These are phyloP conservation scores for Avena insularis DNA, from an alignment of 176 grass and related monocot genomes.

Conservation along the genomic window DNA sequence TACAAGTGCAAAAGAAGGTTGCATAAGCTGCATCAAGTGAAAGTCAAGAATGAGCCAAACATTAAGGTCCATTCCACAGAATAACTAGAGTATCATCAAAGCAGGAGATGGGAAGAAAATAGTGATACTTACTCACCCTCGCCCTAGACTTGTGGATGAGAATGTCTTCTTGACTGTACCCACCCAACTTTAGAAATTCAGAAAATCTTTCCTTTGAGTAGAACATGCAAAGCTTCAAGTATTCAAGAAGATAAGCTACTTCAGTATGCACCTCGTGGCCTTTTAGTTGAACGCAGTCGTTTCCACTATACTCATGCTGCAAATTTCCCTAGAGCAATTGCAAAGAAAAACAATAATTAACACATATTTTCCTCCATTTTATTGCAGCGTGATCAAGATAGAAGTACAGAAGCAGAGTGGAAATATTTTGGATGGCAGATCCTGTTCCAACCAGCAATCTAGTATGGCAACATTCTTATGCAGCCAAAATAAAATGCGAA, in stretches of 20 bases:
- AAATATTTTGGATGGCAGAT: not conserved
- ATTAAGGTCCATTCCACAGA: not conserved
- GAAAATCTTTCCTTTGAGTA: constrained; percentile 88
- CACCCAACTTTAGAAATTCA: constrained; percentile 77
- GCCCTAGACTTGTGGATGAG: constrained; percentile 80
- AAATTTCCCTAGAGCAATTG: constrained; percentile 55
- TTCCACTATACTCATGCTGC: constrained; percentile 79
- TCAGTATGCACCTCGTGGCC: constrained; percentile 59
- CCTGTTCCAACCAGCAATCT: not conserved
- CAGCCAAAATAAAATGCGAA: not conserved
- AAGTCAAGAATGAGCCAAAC: constrained; percentile 27
- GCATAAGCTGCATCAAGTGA: constrained; percentile 68
- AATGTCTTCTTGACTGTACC: constrained; percentile 71
- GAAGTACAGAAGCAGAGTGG: not conserved
- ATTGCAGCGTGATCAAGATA: not conserved
- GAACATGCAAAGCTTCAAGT: constrained; percentile 85
- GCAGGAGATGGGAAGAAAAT: not conserved
- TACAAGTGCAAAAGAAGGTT: constrained; percentile 78
- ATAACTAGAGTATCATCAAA: not conserved
- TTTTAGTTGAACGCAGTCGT: constrained; percentile 72
- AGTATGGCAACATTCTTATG: not conserved
- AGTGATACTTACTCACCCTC: constrained; percentile 77
- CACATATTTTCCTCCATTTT: not conserved
- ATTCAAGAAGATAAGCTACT: constrained; percentile 65
- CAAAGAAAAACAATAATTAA: constrained; percentile 6